Percentiles rank a stretch among this genome's conserved stretches.
Evolutionary conservation across 2,329 filamentous ascomycete genomes (phyloP).

Genomic region (Pseudogymnoascus pannorum): DNA sequence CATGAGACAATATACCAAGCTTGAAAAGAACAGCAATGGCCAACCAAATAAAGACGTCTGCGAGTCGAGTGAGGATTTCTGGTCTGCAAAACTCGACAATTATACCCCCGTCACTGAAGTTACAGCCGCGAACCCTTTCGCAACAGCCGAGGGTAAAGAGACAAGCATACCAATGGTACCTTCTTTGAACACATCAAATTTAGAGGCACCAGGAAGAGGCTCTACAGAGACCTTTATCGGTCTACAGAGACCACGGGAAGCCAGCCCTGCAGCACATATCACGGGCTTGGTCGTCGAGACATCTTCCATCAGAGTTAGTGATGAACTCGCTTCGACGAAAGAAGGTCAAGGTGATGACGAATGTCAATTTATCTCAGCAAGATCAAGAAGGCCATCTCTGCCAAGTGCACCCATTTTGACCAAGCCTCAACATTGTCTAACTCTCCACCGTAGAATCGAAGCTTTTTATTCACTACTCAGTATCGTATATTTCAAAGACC

Average conservation of each 20-base stretch:
- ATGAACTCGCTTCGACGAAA: background rate
- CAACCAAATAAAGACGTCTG: background rate
- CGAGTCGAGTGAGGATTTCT: background rate
- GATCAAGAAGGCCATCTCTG: background rate
- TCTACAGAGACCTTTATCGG: background rate
- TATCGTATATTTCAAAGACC: conserved; percentile 12
- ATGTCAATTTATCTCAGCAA: background rate
- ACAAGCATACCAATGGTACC: no score
- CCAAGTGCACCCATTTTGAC: background rate
- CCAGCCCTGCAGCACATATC: background rate
- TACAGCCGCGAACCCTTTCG: background rate
- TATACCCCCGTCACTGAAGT: background rate
- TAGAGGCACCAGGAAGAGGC: background rate
- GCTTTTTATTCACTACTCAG: conserved; percentile 20
- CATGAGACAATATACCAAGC: background rate
- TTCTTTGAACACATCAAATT: background rate
- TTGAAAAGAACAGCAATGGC: background rate
- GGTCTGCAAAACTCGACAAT: background rate
- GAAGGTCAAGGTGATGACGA: background rate
- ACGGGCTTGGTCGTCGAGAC: background rate
- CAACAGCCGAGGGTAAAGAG: background rate
- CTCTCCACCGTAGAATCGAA: background rate
- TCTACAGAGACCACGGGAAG: no score
- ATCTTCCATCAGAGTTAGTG: background rate
- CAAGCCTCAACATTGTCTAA: background rate